phyloP scores from a whole-genome alignment of 345 rosid genomes.

The Passiflora organensis region DNA sequence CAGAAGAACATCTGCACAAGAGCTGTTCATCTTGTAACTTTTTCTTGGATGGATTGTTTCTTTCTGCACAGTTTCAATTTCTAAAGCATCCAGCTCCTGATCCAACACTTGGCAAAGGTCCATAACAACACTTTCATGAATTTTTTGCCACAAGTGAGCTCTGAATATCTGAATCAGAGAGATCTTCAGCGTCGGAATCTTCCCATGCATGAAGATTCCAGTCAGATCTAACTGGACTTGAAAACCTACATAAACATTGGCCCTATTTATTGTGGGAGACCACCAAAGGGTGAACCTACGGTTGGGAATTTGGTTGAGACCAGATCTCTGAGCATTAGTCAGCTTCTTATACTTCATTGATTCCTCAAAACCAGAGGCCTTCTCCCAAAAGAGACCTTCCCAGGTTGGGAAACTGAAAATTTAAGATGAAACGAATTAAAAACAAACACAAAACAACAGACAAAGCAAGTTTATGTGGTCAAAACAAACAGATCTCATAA shows the following conservation, averaged over 20 bases:
- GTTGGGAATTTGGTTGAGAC: constrained; percentile 97
- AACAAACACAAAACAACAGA: too few species aligned
- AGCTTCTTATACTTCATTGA: constrained; percentile 99
- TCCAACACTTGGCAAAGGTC: constrained; percentile 98
- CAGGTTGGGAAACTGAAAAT: constrained; percentile 93
- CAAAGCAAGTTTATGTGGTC: too few species aligned
- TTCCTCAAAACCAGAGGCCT: constrained; percentile 99
- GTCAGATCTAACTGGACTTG: constrained; percentile 99
- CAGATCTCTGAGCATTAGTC: constrained; percentile 99
- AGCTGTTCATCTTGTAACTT: constrained; percentile 99
- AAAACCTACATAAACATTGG: constrained; percentile 97
- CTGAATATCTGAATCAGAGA: constrained; percentile 98
- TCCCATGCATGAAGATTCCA: constrained; percentile 99
- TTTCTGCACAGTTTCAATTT: constrained; percentile 98
- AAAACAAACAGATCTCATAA: not conserved
- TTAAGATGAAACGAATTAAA: too few species aligned
- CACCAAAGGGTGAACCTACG: constrained; percentile 99
- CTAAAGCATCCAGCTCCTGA: constrained; percentile 98
- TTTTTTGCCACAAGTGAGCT: constrained; percentile 99
- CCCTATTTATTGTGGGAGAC: constrained; percentile 97
- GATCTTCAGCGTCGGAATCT: constrained; percentile 96
- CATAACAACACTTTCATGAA: constrained; percentile 99
- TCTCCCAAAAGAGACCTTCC: constrained; percentile 99
- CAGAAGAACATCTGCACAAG: constrained; percentile 98
- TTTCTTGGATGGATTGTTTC: constrained; percentile 99